phyloP scores from a whole-genome alignment of 164 flowering plant genomes.

The Aristolochia fimbriata region DNA sequence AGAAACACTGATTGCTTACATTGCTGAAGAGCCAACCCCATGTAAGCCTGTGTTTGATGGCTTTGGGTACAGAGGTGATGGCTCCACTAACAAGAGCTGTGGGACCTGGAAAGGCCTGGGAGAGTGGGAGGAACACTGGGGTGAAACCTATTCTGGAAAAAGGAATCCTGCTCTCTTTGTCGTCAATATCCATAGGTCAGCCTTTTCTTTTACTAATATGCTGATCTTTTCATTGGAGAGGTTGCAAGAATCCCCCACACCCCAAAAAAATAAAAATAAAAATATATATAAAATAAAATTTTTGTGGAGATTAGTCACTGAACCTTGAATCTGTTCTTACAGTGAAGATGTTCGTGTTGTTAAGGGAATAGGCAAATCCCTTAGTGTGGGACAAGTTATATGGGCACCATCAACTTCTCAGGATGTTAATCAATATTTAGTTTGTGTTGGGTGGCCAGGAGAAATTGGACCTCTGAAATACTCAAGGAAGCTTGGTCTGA shows the following conservation, averaged over 20 bases:
- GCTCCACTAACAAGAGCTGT: conserved; percentile 53
- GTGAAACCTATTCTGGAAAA: conserved; percentile 86
- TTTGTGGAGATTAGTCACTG: neutral
- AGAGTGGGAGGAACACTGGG: conserved; percentile 93
- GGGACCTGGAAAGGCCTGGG: conserved; percentile 94
- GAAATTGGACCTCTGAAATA: conserved; percentile 15
- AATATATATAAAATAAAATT: no score
- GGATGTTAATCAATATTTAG: conserved; percentile 39
- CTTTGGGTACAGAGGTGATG: conserved; percentile 54
- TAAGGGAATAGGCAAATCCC: conserved; percentile 50
- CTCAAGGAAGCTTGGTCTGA: conserved; percentile 84
- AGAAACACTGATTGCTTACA: conserved; percentile 81
- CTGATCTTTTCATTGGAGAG: neutral
- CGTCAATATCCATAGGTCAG: conserved; percentile 51
- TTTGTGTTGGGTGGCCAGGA: conserved; percentile 90
- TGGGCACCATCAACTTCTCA: conserved; percentile 63
- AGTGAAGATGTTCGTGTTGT: conserved; percentile 75
- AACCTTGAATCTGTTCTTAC: conserved; percentile 11
- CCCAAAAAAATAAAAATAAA: no score
- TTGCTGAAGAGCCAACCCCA: conserved; percentile 85
- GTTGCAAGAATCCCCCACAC: neutral
- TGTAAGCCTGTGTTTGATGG: conserved; percentile 57
- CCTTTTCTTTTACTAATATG: neutral
- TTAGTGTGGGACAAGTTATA: conserved; percentile 90
- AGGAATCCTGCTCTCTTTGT: conserved; percentile 86